Percentiles rank a stretch among this genome's conserved stretches.
Conservation (phyloP, 176 grass and related monocot genomes). For the Areca catechu region DNA sequence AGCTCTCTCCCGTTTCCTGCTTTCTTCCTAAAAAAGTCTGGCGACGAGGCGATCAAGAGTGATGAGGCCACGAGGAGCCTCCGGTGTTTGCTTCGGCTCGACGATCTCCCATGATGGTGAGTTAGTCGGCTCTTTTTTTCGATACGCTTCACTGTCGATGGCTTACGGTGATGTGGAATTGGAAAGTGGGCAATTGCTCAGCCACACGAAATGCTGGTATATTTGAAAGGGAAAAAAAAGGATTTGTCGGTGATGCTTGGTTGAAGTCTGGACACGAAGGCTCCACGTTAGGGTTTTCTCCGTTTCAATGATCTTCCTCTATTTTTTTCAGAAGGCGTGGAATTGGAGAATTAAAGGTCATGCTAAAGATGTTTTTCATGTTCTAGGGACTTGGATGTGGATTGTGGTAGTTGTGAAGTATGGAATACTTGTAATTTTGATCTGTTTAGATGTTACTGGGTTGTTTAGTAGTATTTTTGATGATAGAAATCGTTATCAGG, state of each 20-base stretch:
- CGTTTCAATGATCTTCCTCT: constrained; percentile 32
- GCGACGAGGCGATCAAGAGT: neutral
- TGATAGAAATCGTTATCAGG: too few relatives aligned
- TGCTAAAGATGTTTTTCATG: too few relatives aligned
- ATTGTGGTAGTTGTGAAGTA: too few relatives aligned
- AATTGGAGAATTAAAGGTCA: neutral
- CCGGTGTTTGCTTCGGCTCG: constrained; percentile 48
- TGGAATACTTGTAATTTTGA: too few relatives aligned
- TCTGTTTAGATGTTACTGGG: too few relatives aligned
- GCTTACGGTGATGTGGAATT: neutral
- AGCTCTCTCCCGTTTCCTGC: constrained; percentile 2
- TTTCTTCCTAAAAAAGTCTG: neutral
- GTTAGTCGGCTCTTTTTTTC: neutral
- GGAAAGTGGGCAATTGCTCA: neutral
- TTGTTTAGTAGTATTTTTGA: too few relatives aligned
- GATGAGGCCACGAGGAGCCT: constrained; percentile 37
- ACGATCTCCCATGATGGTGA: constrained; percentile 7
- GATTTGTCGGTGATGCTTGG: constrained; percentile 2
- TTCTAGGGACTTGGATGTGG: too few relatives aligned
- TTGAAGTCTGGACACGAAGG: constrained; percentile 16
- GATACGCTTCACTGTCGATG: too few relatives aligned
- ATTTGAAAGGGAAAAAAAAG: neutral
- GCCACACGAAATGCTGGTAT: neutral
- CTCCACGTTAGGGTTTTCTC: neutral
- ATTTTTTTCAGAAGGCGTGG: constrained; percentile 47